phyloP scores from a whole-genome alignment of 768 basidiomycete species.

The Panaeolus papilionaceus region DNA sequence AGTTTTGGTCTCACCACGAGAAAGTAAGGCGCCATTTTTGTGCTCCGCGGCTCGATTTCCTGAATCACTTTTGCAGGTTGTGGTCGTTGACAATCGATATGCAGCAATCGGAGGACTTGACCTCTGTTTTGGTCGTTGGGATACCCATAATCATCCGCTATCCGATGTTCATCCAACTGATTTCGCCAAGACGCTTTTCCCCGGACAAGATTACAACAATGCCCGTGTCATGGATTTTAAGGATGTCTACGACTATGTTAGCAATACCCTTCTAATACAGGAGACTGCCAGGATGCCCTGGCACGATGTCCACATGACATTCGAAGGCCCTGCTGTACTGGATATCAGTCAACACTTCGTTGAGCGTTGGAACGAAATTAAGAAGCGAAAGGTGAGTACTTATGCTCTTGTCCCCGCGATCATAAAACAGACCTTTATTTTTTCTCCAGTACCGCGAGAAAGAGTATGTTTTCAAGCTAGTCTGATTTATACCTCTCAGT shows the following conservation, averaged over 20 bases:
- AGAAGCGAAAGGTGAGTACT: constrained; percentile 69
- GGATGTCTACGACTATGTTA: constrained; percentile 78
- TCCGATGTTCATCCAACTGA: constrained; percentile 93
- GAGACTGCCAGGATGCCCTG: constrained; percentile 89
- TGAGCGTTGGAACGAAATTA: constrained; percentile 92
- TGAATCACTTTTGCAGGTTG: constrained; percentile 46
- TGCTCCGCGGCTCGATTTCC: background rate
- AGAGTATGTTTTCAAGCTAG: constrained; percentile 42
- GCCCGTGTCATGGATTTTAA: constrained; percentile 87
- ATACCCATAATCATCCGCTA: constrained; percentile 87
- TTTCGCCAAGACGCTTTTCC: constrained; percentile 83
- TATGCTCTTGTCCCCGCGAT: background rate
- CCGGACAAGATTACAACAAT: constrained; percentile 95
- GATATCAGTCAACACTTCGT: constrained; percentile 94
- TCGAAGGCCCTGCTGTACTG: constrained; percentile 81
- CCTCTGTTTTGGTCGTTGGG: constrained; percentile 97
- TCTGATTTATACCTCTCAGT: background rate
- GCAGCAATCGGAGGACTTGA: constrained; percentile 95
- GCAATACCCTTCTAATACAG: constrained; percentile 68
- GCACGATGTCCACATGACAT: constrained; percentile 95
- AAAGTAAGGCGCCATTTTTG: constrained; percentile 48
- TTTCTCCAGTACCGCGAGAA: constrained; percentile 48
- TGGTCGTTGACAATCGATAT: constrained; percentile 85
- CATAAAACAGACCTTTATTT: constrained; percentile 7
- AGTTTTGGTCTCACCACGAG: constrained; percentile 95